Conservation (phyloP, 495 filamentous ascomycete species). For the Evansstolkia leycettana region DNA sequence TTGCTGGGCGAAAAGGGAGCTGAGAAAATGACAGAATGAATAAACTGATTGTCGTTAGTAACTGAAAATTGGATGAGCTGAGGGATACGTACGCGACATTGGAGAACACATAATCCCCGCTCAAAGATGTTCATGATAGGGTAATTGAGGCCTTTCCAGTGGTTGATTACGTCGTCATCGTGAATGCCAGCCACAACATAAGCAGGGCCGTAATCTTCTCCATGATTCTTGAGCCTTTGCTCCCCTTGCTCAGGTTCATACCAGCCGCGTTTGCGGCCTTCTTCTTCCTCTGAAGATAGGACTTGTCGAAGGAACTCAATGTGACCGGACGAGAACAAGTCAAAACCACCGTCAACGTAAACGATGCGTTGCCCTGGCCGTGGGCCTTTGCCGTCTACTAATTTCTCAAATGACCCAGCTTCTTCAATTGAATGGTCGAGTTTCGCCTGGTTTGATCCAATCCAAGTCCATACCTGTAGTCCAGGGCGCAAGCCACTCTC, state of each 20-base stretch:
- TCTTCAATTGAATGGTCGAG: slow-evolving; percentile 37
- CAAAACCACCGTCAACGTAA: slow-evolving; percentile 94
- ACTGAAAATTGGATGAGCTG: slow-evolving; percentile 1
- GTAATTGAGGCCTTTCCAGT: slow-evolving; percentile 94
- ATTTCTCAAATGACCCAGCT: slow-evolving; percentile 41
- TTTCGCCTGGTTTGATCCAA: slow-evolving; percentile 40
- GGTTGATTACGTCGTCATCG: slow-evolving; percentile 85
- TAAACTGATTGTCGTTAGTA: slow-evolving; percentile 46
- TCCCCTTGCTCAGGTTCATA: slow-evolving; percentile 48
- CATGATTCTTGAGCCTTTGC: slow-evolving; percentile 45
- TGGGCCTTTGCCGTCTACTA: slow-evolving; percentile 56
- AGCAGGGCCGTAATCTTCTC: slow-evolving; percentile 62
- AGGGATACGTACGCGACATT: slow-evolving; percentile 59
- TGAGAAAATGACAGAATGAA: slow-evolving; percentile 76
- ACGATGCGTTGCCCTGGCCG: slow-evolving; percentile 71
- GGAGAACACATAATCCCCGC: slow-evolving; percentile 85
- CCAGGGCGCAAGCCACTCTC: slow-evolving; percentile 59
- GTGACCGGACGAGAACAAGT: slow-evolving; percentile 92
- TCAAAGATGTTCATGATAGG: slow-evolving; percentile 99
- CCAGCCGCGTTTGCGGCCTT: slow-evolving; percentile 57
- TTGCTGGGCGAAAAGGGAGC: slow-evolving; percentile 75
- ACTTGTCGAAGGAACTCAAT: slow-evolving; percentile 85
- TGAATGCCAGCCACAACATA: slow-evolving; percentile 90
- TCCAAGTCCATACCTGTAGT: slow-evolving; percentile 71
- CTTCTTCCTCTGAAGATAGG: slow-evolving; percentile 51